Evolutionary conservation across 2,329 filamentous ascomycete genomes (phyloP), one percentile per base, ranked within the genome.

Genomic region (Phialocephala subalpina): DNA sequence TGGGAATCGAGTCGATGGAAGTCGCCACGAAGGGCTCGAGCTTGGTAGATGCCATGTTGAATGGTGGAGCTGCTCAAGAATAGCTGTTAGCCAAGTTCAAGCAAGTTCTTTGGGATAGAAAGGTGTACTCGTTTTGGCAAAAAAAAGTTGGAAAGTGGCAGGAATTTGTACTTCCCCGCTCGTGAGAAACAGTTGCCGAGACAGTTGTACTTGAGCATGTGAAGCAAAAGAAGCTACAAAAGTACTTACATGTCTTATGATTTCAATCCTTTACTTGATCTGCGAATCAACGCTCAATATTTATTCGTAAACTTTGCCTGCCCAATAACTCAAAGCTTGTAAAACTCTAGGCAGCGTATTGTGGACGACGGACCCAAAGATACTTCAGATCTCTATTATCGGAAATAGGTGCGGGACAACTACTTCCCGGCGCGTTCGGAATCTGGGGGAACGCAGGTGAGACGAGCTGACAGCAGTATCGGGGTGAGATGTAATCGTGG

Each of bases 1-100:
- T 77, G 16, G 88, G 80, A 77, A 97, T 93, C 49, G 85, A 82
- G 63, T 92, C 88, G 56, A 92, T 77, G 1, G 89, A 77, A 1
- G 92, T 94, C 62, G 82, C 79, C 78, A 87, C 79, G 72, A 92
- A 88, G 47, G 80, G 70, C 11, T 65, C 60, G 25, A 73, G 68
- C 47, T 75, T 73, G 9, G 67, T 58, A 8, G 69, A 57, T 2
- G 66, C 56, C 69, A 75, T 76, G 33, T 7, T 69, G 53, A 42
- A 22, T 60, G 9, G 22, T 36, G 33, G 18, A 53, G 9, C 47
- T 61, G 29, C 18, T 42, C 40, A 42, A 49, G 22, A 22, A 49
- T n/a, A 49, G 45, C 20, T 53, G 22, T 53, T 33, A 53, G 49
- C 49, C 11, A 53, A n/a, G 25, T 27, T 33, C 25, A 33, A n/a